Evolutionary conservation across 768 basidiomycete genomes (phyloP).

Genomic region (Gloeopeniophorella convolvens): DNA sequence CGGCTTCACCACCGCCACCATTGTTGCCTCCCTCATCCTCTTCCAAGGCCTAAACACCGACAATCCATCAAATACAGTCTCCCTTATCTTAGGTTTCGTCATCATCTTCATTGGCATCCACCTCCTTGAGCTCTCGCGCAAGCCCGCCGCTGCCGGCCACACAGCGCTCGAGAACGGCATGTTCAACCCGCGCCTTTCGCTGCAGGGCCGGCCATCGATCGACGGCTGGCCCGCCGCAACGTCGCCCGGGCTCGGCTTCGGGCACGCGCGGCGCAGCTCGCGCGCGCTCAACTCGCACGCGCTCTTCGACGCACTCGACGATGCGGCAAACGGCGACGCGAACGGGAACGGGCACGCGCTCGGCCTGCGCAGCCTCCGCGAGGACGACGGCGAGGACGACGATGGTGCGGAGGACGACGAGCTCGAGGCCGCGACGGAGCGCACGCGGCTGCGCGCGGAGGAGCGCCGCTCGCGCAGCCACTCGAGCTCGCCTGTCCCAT

Average conservation of each 20-base stretch:
- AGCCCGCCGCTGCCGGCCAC: conserved; percentile 43
- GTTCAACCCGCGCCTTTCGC: conserved; percentile 72
- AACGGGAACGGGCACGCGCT: conserved; percentile 33
- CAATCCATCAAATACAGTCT: conserved; percentile 72
- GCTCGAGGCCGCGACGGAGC: conserved; percentile 38
- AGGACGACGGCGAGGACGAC: conserved; percentile 53
- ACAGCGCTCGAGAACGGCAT: conserved; percentile 58
- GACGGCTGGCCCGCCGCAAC: conserved; percentile 61
- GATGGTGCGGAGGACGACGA: conserved; percentile 46
- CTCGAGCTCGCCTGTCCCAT: conserved; percentile 3
- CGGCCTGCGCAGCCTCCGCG: conserved; percentile 56
- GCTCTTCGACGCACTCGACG: conserved; percentile 74
- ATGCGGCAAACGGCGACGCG: conserved; percentile 31
- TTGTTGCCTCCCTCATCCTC: conserved; percentile 90
- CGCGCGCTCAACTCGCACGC: conserved; percentile 60
- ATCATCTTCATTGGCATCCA: conserved; percentile 98
- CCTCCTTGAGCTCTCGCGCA: conserved; percentile 76
- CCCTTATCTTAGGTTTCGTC: conserved; percentile 83
- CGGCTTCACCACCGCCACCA: conserved; percentile 89
- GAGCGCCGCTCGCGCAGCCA: conserved; percentile 14
- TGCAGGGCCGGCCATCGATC: conserved; percentile 74
- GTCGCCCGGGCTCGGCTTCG: conserved; percentile 28
- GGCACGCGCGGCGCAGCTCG: conserved; percentile 48
- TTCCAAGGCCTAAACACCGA: conserved; percentile 97
- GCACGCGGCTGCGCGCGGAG: conserved; percentile 38